phyloP scores from a whole-genome alignment of 2,329 filamentous ascomycete genomes.

The Fusarium keratoplasticum region DNA sequence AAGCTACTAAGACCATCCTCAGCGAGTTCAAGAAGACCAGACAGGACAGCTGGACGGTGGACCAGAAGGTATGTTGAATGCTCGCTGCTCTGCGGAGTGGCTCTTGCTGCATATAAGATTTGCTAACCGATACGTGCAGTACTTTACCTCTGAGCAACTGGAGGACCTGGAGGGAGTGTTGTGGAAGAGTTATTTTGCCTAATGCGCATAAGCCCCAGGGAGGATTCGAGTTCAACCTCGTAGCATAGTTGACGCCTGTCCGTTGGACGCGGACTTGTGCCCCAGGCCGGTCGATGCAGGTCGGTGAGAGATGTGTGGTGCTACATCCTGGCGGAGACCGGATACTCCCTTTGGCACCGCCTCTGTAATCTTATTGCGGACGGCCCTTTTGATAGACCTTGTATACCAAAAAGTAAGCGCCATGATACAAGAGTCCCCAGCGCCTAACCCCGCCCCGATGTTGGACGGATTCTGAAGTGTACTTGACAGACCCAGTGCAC shows the following conservation, averaged over 20 bases:
- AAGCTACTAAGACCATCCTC: slow-evolving; percentile 92
- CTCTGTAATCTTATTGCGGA: slow-evolving; percentile 26
- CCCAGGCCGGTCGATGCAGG: background rate
- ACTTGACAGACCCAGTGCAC: background rate
- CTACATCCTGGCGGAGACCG: background rate
- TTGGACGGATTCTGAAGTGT: background rate
- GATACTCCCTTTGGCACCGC: slow-evolving; percentile 13
- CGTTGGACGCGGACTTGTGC: background rate
- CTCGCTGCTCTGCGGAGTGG: background rate
- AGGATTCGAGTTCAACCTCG: slow-evolving; percentile 25
- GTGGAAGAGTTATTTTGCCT: slow-evolving; percentile 99
- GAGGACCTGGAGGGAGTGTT: slow-evolving; percentile 96
- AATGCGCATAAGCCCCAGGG: slow-evolving; percentile 35
- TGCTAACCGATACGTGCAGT: slow-evolving; percentile 58
- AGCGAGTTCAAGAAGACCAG: slow-evolving; percentile 99
- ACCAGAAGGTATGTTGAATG: slow-evolving; percentile 83
- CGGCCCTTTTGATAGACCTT: slow-evolving; percentile 34
- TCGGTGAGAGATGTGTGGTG: background rate
- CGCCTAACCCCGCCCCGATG: background rate
- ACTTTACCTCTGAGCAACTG: slow-evolving; percentile 91
- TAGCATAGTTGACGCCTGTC: background rate
- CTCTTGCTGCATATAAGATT: background rate
- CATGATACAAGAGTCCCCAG: slow-evolving; percentile 11
- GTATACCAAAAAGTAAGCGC: slow-evolving; percentile 29
- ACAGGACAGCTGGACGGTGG: slow-evolving; percentile 98